These are phyloP conservation scores for Ricinus communis DNA, from an alignment of 345 rosid species.

Conservation along the genomic window DNA sequence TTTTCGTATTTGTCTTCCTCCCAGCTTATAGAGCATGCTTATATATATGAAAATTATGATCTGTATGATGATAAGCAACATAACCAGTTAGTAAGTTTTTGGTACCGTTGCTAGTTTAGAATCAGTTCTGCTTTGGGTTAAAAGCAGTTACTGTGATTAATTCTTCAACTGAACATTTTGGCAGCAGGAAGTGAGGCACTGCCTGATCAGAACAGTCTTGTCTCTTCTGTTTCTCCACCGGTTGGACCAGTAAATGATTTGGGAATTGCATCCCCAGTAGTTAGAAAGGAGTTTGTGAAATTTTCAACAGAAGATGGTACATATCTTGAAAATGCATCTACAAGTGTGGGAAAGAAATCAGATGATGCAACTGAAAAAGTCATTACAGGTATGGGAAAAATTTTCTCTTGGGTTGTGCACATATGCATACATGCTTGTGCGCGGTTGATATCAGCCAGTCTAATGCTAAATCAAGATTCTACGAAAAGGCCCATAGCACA, in stretches of 20 bases:
- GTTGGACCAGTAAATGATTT: not conserved
- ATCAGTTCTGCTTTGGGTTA: not conserved
- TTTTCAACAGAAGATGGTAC: constrained; percentile 20
- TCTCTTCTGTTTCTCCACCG: not conserved
- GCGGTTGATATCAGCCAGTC: not conserved
- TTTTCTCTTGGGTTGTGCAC: not conserved
- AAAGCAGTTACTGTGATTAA: not conserved
- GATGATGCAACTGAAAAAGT: constrained; percentile 14
- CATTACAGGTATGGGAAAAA: constrained; percentile 21
- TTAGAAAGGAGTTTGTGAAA: constrained; percentile 21
- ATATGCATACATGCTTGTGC: not conserved
- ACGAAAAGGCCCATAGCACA: not conserved
- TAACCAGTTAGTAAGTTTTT: too few relatives aligned
- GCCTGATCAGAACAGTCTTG: not conserved
- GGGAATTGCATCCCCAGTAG: constrained; percentile 13
- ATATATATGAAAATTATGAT: not conserved
- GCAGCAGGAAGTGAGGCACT: constrained; percentile 4
- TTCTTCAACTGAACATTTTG: not conserved
- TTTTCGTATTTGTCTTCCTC: too few relatives aligned
- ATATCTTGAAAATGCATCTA: constrained; percentile 13
- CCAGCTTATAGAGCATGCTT: not conserved
- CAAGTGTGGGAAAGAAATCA: not conserved
- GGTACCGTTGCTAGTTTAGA: not conserved
- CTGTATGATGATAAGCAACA: not conserved
- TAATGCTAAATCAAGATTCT: constrained; percentile 13